Evolutionary conservation across 441 rosid species (phyloP), one percentile per base, ranked within the genome.

Genomic region (Pelargonium cotyledonis): DNA sequence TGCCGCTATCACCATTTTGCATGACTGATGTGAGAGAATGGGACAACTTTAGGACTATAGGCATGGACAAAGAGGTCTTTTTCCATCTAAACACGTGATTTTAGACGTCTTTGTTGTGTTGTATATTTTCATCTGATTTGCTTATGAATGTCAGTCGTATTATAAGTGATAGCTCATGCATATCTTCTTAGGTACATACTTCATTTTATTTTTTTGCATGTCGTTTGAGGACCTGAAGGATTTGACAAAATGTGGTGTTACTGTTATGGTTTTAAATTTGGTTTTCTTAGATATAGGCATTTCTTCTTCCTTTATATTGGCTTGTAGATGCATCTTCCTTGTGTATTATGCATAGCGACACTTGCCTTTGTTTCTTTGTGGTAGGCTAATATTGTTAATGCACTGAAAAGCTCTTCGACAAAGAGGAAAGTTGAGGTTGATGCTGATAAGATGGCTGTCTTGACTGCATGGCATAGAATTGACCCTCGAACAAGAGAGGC

Each of bases 41-140:
- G 98, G 98, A 91, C 80, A 89, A 78, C 53, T 81, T 91, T 74
- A 85, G 95, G 85, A 88, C 70, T 79, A 87, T 92, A 78, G 96
- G 90, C 83, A 92, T 92, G 96, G 96, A 92, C 82, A 88, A 87
- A 79, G 94, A 92, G 96, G 98, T 88, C 21, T 60, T 65, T 72
- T 69, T 75, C 73, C 21, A 67, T 18, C 38, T 67, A 68, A 68
- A 11, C 65, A 9, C 65, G 63, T 70, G 51, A 10, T 35, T 35
- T 35, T 35, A 35, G 40, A 46, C 51, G 51, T 46, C n/a, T 44
- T 46, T 46, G 51, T 46, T 46, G 12, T 8, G n/a, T 7, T 46
- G 51, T 46, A 46, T 46, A 46, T 46, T 9, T 46, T 46, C 15
- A 4, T 46, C 15, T 46, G 51, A 46, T 11, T 46, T 46, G 51